Evolutionary conservation across 169 alveolate genomes (phyloP).

Genomic region (Hepatocystis sp.): DNA sequence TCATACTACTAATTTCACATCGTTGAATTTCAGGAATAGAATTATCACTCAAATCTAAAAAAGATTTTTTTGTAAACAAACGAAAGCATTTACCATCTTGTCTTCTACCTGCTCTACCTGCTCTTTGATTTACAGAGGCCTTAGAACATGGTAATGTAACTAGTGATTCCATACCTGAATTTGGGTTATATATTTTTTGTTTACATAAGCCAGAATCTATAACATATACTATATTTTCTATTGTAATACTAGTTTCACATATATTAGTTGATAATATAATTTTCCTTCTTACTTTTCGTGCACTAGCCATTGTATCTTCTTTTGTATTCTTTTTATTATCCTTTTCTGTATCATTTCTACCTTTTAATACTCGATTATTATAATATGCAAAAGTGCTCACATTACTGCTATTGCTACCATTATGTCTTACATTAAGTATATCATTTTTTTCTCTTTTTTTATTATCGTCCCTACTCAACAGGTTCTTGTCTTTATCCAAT

Average conservation of each 20-base stretch:
- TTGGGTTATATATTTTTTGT: constrained; percentile 97
- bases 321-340: neutral
- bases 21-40: constrained; percentile 98
- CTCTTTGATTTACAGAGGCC: constrained; percentile 99
- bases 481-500: no score
- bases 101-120: constrained; percentile 99
- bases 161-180: constrained; percentile 96
- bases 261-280: constrained; percentile 98
- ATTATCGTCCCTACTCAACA: no score
- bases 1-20: constrained; percentile 95
- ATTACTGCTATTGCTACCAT: no score
- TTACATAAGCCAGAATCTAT: constrained; percentile 98
- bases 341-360: no score
- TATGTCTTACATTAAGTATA: no score
- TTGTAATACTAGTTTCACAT: constrained; percentile 99
- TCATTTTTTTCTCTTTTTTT: no score
- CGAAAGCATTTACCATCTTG: constrained; percentile 99
- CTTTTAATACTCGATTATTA: no score
- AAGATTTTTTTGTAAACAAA: constrained; percentile 97
- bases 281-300: constrained; percentile 92
- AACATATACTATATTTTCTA: constrained; percentile 98
- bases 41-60: constrained; percentile 96
- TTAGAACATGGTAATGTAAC: constrained; percentile 98
- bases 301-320: neutral
- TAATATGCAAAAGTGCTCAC: no score